A percentile compares a stretch with the other conserved stretches of the same genome.
Conservation (phyloP, 2,329 filamentous ascomycete species). For the Cladosporium sp. region DNA sequence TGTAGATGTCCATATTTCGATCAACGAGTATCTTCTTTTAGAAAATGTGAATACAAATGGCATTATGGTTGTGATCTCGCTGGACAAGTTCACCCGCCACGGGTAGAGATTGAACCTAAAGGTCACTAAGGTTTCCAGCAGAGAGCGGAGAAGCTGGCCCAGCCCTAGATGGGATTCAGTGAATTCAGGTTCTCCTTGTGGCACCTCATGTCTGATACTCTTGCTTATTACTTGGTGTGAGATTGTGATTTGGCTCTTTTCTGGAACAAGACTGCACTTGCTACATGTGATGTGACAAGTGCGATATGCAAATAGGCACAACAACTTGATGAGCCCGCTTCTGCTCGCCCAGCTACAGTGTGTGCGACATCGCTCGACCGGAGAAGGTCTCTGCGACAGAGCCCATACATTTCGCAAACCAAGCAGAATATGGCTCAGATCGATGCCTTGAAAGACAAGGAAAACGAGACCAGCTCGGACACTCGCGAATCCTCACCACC, state of each 20-base stretch:
- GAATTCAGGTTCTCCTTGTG: neutral
- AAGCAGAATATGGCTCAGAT: neutral
- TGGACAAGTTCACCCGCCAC: neutral
- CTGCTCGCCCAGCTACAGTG: neutral
- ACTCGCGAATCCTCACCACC: constrained; percentile 16
- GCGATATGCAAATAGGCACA: neutral
- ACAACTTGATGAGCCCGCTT: neutral
- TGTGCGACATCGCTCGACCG: neutral
- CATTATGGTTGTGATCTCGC: neutral
- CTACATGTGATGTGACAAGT: neutral
- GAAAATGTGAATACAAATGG: neutral
- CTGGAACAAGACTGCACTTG: neutral
- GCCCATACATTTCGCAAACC: neutral
- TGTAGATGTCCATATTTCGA: neutral
- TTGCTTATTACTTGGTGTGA: neutral
- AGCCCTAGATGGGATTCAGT: neutral
- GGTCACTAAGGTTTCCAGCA: neutral
- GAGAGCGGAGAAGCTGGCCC: neutral
- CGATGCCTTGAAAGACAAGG: constrained; percentile 5
- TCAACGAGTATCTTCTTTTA: neutral
- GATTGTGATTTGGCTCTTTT: neutral
- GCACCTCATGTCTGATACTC: neutral
- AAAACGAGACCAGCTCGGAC: constrained; percentile 5
- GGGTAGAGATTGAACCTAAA: neutral
- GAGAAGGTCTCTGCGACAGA: neutral